Evolutionary conservation across 495 filamentous ascomycete species (phyloP), one percentile per base, ranked within the genome.

Genomic region (Aspergillus saccharolyticus): DNA sequence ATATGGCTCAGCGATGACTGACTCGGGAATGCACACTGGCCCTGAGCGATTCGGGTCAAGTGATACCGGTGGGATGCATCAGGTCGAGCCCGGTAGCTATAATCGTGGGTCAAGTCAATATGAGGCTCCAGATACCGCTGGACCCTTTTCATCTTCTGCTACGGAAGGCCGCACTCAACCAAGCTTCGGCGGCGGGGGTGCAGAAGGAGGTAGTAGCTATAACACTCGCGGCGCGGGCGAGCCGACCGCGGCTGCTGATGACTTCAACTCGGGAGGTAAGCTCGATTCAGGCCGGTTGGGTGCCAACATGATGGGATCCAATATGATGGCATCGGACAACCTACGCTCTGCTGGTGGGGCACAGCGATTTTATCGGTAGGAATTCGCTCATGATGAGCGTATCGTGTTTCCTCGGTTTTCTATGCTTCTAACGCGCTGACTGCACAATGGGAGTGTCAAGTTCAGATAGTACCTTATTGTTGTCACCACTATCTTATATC

Each of bases 121-220:
- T 28, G 48, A 21, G 20, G 50, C 57, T 30, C 33, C 46, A 16
- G n/a, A 51, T n/a, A 12, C 14, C 33, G 33, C 60, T 44, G 54
- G 46, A 25, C 17, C 17, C 2, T 51, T 51, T 19, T 24, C 54
- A n/a, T 19, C 20, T 5, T 19, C 20, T 5, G 44, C 25, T 15
- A 19, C 43, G n/a, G 44, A 45, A 7, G 18, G 21, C 17, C 42
- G 47, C 19, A 19, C 19, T 19, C 20, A 44, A 28, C 25, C 54
- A 42, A 43, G 70, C 58, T 55, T 56, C 76, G 55, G 49, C 24
- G 54, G 47, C 19, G 61, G 52, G 19, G 58, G 57, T 54, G 69
- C 66, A 17, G 62, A 63, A 25, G 64, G 66, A 18, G 72, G 68
- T 16, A 66, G 69, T 54, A 77, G 70, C 59, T 69, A 70, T 42